Percentiles rank a stretch among this genome's conserved stretches.
Conservation (phyloP, 179 eudicot genomes). For the Pouteria campechiana region DNA sequence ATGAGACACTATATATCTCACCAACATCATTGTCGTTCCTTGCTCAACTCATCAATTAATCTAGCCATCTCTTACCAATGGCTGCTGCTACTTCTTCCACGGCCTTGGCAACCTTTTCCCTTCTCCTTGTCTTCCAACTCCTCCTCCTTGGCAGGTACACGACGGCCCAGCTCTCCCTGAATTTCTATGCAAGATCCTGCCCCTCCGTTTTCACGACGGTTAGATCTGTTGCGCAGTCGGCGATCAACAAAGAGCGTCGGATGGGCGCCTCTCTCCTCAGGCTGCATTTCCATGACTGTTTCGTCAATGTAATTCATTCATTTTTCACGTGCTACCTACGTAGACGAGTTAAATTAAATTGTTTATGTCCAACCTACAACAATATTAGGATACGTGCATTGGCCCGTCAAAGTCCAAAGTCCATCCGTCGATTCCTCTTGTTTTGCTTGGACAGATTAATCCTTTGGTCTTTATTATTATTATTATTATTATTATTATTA, state of each 20-base stretch:
- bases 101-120: slow-evolving; percentile 6
- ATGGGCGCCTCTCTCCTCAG: slow-evolving; percentile 84
- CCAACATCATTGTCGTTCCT: too few species aligned
- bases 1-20: too few species aligned
- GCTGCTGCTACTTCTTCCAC: slow-evolving; percentile 15
- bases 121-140: slow-evolving; percentile 21
- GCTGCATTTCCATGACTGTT: slow-evolving; percentile 69
- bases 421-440: neutral
- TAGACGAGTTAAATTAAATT: too few species aligned
- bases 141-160: slow-evolving; percentile 31
- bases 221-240: slow-evolving; percentile 24
- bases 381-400: too few species aligned
- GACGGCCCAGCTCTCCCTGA: slow-evolving; percentile 50
- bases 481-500: too few species aligned
- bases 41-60: too few species aligned
- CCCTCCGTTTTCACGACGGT: slow-evolving; percentile 31
- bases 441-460: neutral
- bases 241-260: slow-evolving; percentile 49
- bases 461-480: neutral
- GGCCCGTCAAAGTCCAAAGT: too few species aligned
- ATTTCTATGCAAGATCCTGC: slow-evolving; percentile 44
- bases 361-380: too few species aligned
- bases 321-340: too few species aligned
- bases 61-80: too few species aligned
- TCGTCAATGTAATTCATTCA: slow-evolving; percentile 44